Base-by-base conservation (phyloP, 192 early-diverging fungal species). In the Rhizophagus clarus region DNA sequence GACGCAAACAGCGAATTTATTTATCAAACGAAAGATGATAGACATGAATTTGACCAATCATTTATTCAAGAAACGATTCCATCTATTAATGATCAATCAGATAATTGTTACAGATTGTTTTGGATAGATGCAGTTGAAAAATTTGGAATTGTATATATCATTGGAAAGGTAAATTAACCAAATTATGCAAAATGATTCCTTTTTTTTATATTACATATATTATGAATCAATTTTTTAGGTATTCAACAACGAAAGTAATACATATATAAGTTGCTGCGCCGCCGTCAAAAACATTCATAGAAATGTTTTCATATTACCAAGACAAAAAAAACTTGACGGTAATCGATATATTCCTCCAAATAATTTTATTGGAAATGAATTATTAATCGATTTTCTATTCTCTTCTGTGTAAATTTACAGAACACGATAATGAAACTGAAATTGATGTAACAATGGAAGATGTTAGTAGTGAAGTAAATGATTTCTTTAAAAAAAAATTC, bases 111-210 rank as follows among this genome's bases (percentile, higher is more conserved):
- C 64, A 82, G 82, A 51, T 86, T 97, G 83, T 99, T 90, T 85
- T 99, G 97, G 97, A 86, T 97, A 66, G 98, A 99, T 82, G 96
- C 95, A 20, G 89, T 89, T 67, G 96, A 99, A 80, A 89, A 89
- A 68, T 84, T 90, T 73, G 97, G 96, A 0, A 78, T 83, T 20
- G 87, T 99, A 0, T 99, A 98, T 74, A 68, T 99, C 1, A 94
- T 99, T 88, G 98, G 96, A 77, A 99, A 99, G 86, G 92, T 94
- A 80, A 70, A 71, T 22, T 22, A 51, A 70, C 28, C 26, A 76
- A 15, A 45, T 47, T 70, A 20, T n/a, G 28, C 4, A 82, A 20
- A 31, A 28, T 85, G 82, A 74, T 26, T 40, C n/a, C n/a, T 1
- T 34, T 17, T 82, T 84, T 15, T 24, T 64, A 24, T 42, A 1